phyloP scores from a whole-genome alignment of 805 yeast genomes.

The Starmerella cellae region DNA sequence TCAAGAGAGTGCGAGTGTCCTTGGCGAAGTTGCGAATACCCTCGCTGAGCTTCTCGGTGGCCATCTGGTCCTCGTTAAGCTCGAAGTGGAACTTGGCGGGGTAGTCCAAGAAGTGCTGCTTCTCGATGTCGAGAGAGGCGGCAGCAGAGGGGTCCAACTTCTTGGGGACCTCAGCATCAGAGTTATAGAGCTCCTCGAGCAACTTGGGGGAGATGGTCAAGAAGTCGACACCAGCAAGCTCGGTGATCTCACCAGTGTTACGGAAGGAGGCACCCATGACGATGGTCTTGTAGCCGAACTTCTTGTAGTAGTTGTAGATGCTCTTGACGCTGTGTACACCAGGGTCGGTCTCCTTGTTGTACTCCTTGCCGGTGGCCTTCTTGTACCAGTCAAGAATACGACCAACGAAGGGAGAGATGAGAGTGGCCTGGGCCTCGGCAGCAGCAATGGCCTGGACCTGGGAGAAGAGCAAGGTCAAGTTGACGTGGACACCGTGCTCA shows the following conservation, averaged over 20 bases:
- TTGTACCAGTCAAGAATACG: slow-evolving; percentile 98
- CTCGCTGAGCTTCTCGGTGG: slow-evolving; percentile 91
- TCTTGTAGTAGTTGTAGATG: slow-evolving; percentile 96
- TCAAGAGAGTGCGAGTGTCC: slow-evolving; percentile 63
- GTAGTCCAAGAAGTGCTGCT: slow-evolving; percentile 70
- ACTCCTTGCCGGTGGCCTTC: slow-evolving; percentile 80
- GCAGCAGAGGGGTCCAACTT: slow-evolving; percentile 61
- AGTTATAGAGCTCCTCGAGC: slow-evolving; percentile 75
- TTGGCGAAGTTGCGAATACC: slow-evolving; percentile 96
- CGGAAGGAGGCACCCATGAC: slow-evolving; percentile 99
- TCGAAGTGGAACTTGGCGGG: slow-evolving; percentile 83
- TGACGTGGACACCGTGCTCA: slow-evolving; percentile 82
- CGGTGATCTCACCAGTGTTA: slow-evolving; percentile 88
- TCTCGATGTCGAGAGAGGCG: slow-evolving; percentile 39
- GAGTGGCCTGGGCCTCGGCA: slow-evolving; percentile 93
- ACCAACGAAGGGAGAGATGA: slow-evolving; percentile 98
- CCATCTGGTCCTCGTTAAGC: slow-evolving; percentile 94
- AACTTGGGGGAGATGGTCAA: slow-evolving; percentile 89
- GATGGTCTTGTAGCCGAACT: slow-evolving; percentile 88
- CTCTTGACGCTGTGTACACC: slow-evolving; percentile 84
- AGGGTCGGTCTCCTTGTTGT: slow-evolving; percentile 74
- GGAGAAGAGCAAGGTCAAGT: slow-evolving; percentile 89
- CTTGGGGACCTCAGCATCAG: slow-evolving; percentile 67
- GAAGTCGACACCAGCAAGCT: slow-evolving; percentile 93
- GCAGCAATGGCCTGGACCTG: slow-evolving; percentile 96